Conservation (phyloP, 2,329 filamentous ascomycete genomes). For the Escovopsis sp. region DNA sequence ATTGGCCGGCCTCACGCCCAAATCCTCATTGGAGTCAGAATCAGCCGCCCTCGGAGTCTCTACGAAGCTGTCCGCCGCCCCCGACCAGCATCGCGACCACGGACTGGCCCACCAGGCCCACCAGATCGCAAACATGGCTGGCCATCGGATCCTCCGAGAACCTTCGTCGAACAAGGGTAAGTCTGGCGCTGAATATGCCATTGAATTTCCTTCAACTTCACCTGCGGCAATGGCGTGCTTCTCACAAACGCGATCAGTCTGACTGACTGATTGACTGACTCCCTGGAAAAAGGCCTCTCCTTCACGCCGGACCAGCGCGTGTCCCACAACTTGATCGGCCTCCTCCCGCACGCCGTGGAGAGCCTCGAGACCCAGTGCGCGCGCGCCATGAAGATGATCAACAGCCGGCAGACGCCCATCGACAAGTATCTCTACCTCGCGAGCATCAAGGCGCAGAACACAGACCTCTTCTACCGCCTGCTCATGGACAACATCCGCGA, state of each 20-base stretch:
- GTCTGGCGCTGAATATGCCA: neutral
- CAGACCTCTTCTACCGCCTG: slow-evolving; percentile 71
- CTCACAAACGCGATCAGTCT: neutral
- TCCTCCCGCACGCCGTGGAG: slow-evolving; percentile 50
- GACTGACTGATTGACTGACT: neutral
- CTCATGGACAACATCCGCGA: slow-evolving; percentile 65
- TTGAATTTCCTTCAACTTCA: neutral
- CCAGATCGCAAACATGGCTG: slow-evolving; percentile 35
- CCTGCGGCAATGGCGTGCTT: neutral
- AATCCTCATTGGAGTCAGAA: slow-evolving; percentile 43
- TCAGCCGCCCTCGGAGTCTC: slow-evolving; percentile 40
- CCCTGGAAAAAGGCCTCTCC: slow-evolving; percentile 36
- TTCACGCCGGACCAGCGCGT: slow-evolving; percentile 51
- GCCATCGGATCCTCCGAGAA: slow-evolving; percentile 47
- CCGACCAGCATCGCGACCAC: slow-evolving; percentile 48
- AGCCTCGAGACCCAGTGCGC: slow-evolving; percentile 44
- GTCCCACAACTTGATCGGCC: slow-evolving; percentile 49
- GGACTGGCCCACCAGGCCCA: slow-evolving; percentile 40
- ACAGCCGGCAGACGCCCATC: slow-evolving; percentile 51
- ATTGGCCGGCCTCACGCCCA: slow-evolving; percentile 38
- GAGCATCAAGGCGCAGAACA: slow-evolving; percentile 58
- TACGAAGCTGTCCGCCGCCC: slow-evolving; percentile 41
- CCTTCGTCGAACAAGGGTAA: slow-evolving; percentile 53
- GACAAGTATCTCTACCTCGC: slow-evolving; percentile 79
- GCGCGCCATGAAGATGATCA: slow-evolving; percentile 60